Conservation (phyloP, 2,329 filamentous ascomycete genomes). For the Colletotrichum sojae region DNA sequence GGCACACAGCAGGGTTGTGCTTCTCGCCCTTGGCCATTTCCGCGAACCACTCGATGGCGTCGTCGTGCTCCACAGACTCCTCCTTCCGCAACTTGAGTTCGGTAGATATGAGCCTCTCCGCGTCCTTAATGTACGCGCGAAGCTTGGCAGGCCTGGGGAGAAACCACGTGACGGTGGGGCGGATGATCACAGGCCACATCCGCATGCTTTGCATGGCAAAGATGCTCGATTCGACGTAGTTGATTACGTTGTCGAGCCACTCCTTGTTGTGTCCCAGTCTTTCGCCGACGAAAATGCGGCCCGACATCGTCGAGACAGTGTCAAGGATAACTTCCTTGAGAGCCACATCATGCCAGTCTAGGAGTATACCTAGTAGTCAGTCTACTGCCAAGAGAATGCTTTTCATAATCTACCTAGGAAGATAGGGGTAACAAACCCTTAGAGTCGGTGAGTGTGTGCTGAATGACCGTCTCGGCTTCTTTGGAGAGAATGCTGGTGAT, state of each 20-base stretch:
- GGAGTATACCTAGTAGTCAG: not conserved
- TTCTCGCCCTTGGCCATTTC: constrained; percentile 13
- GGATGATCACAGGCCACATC: constrained; percentile 55
- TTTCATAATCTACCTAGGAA: too few species aligned
- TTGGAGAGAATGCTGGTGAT: constrained; percentile 2
- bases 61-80: not conserved
- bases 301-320: constrained; percentile 63
- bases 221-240: constrained; percentile 57
- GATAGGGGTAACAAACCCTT: not conserved
- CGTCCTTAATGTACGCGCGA: constrained; percentile 7
- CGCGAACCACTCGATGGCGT: constrained; percentile 17
- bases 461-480: not conserved
- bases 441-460: not conserved
- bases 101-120: not conserved
- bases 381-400: too few species aligned
- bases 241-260: constrained; percentile 61
- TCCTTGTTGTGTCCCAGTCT: constrained; percentile 59
- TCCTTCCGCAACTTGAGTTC: constrained; percentile 1
- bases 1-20: constrained; percentile 10
- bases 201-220: constrained; percentile 53
- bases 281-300: constrained; percentile 63
- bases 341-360: constrained; percentile 6
- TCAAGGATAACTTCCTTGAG: constrained; percentile 20
- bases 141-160: constrained; percentile 47
- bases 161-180: constrained; percentile 59